These are phyloP conservation scores for Epichloe brachyelytri DNA, from an alignment of 2,329 filamentous ascomycete species.

Conservation along the genomic window DNA sequence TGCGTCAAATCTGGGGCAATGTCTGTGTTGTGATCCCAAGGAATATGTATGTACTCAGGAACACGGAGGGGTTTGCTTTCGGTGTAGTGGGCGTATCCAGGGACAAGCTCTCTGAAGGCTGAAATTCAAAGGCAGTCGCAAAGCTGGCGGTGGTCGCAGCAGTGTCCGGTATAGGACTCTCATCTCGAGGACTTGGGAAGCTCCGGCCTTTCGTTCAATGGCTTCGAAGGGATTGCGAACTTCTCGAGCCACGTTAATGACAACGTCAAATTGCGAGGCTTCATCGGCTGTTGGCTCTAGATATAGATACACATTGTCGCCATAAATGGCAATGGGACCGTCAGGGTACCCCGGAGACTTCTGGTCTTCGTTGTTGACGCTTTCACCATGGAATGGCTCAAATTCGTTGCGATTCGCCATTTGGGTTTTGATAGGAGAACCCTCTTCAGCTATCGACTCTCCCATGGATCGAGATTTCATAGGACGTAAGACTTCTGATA, in stretches of 20 bases:
- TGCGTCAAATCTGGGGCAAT: slow-evolving; percentile 65
- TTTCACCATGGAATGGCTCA: slow-evolving; percentile 49
- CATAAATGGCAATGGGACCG: slow-evolving; percentile 71
- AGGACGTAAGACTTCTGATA: slow-evolving; percentile 45
- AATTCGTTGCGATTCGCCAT: slow-evolving; percentile 42
- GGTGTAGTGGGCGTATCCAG: slow-evolving; percentile 40
- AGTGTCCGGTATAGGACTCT: slow-evolving; percentile 37
- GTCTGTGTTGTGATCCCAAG: slow-evolving; percentile 81
- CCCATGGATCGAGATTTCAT: slow-evolving; percentile 31
- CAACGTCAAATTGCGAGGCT: slow-evolving; percentile 64
- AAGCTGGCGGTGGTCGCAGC: slow-evolving; percentile 45
- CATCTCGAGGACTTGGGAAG: slow-evolving; percentile 19
- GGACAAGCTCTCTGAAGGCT: slow-evolving; percentile 22
- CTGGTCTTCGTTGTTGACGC: slow-evolving; percentile 63
- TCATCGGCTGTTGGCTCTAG: slow-evolving; percentile 68
- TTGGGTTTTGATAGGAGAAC: slow-evolving; percentile 46
- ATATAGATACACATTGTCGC: slow-evolving; percentile 65
- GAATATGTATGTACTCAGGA: slow-evolving; percentile 78
- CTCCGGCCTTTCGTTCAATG: slow-evolving; percentile 16
- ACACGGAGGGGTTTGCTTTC: slow-evolving; percentile 37
- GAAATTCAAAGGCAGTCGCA: slow-evolving; percentile 48
- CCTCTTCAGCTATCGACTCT: slow-evolving; percentile 38
- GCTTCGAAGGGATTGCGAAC: slow-evolving; percentile 60
- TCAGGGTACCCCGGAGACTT: slow-evolving; percentile 75
- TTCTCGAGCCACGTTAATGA: slow-evolving; percentile 75